phyloP scores from a whole-genome alignment of 2,329 filamentous ascomycete genomes.

The Neonectria coccinea region DNA sequence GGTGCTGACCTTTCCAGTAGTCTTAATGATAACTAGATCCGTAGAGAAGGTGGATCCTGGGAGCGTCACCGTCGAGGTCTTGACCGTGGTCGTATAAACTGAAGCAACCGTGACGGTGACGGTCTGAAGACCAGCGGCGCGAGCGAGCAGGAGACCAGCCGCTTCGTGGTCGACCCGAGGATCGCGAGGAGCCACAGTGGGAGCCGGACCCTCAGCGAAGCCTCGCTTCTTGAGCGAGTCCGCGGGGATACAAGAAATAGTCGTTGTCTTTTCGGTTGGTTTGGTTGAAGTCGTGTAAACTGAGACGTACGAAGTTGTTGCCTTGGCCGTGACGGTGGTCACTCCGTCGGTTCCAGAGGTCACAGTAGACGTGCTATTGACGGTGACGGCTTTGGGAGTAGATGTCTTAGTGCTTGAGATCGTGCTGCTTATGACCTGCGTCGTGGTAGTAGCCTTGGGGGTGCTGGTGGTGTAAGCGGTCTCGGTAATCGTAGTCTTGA shows the following conservation, averaged over 20 bases:
- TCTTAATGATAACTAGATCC: conserved; percentile 30
- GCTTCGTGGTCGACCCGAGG: not conserved
- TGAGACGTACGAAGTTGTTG: conserved; percentile 38
- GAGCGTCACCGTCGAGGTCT: conserved; percentile 24
- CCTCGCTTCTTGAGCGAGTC: conserved; percentile 30
- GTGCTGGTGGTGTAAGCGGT: conserved; percentile 38
- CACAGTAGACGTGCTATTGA: conserved; percentile 37
- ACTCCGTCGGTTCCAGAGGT: conserved; percentile 33
- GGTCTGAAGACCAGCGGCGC: conserved; percentile 10
- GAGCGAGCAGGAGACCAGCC: conserved; percentile 2
- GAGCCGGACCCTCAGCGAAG: not conserved
- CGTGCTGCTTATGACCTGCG: conserved; percentile 29
- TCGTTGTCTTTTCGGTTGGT: conserved; percentile 35
- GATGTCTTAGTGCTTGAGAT: conserved; percentile 33
- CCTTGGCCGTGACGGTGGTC: conserved; percentile 40
- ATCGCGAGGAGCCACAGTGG: not conserved
- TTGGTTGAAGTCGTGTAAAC: conserved; percentile 39
- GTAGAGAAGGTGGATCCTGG: conserved; percentile 35
- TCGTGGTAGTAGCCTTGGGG: conserved; percentile 40
- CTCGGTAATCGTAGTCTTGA: conserved; percentile 28
- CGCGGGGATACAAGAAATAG: conserved; percentile 36
- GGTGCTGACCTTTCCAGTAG: conserved; percentile 38
- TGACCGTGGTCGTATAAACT: conserved; percentile 10
- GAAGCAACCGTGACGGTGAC: conserved; percentile 17
- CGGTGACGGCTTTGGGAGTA: conserved; percentile 35